Evolutionary conservation across 495 filamentous ascomycete species (phyloP), one percentile per base, ranked within the genome.

Genomic region (Lineolata rhizophorae): DNA sequence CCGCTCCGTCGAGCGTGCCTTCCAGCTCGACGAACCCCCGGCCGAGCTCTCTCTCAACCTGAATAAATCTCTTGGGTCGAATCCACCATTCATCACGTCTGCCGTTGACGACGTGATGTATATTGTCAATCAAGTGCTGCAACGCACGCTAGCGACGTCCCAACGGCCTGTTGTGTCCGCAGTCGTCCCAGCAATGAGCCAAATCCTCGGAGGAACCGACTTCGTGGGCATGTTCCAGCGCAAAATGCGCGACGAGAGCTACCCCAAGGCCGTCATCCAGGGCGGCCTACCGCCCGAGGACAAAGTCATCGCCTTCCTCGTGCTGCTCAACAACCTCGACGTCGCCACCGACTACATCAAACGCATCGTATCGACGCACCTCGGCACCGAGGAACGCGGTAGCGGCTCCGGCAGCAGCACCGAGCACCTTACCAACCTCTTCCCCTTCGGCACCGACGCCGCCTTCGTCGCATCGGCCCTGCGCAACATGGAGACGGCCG

Each of bases 21-120:
- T 97, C 53, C 87, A 95, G 51, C 60, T 97, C n/a, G 90, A 97
- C 48, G 90, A 97, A 52, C 65, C 70, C n/a, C 85, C 87, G 0
- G 57, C 62, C 0, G 80, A 77, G 26, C 58, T 94, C 18, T 73
- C 72, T 2, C 55, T 95, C 20, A 79, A 73, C 42, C 61, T 65
- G 11, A 70, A 61, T 32, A 75, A 61, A 34, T 51, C 72, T 5
- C 61, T 91, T 25, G 55, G 54, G 27, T 57, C 70, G 1, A 80
- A 83, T 44, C 67, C 81, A 6, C 87, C 87, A 6, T 90, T 76
- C 42, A 92, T 97, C 44, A 85, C 83, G 31, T 90, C 83, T 0
- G 81, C 87, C 1, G 84, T 97, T 5, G 87, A 95, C 57, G 87
- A 91, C 52, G 84, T 95, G 34, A 95, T 95, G 90, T 97, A 94